phyloP scores from a whole-genome alignment of 495 filamentous ascomycete species.

The Penicillium turbatum region DNA sequence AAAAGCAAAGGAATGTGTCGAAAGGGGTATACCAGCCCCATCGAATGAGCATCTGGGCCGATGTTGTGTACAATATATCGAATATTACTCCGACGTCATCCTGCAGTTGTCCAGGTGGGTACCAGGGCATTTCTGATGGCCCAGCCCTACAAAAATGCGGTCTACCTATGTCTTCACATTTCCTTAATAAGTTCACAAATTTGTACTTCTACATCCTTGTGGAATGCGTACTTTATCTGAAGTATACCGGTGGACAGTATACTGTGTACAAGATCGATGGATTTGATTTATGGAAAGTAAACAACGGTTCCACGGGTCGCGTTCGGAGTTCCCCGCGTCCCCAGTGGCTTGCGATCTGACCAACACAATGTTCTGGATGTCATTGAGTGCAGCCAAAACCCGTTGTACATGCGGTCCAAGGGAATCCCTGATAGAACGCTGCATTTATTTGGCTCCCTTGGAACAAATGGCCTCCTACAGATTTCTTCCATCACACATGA shows the following conservation, averaged over 20 bases:
- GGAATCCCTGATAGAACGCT: slow-evolving; percentile 12
- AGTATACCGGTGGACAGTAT: background rate
- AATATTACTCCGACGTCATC: slow-evolving; percentile 18
- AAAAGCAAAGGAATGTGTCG: background rate
- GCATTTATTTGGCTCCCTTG: background rate
- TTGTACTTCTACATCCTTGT: no score
- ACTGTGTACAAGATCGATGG: background rate
- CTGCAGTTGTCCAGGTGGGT: slow-evolving; percentile 5
- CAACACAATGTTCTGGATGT: slow-evolving; percentile 1
- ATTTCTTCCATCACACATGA: slow-evolving; percentile 7
- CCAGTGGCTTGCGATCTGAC: slow-evolving; percentile 1
- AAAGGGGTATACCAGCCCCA: background rate
- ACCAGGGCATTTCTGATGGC: slow-evolving; percentile 9
- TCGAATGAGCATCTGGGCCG: slow-evolving; percentile 4
- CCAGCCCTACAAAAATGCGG: slow-evolving; percentile 10
- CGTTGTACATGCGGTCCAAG: slow-evolving; percentile 14
- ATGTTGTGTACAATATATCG: background rate
- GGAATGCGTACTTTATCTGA: background rate
- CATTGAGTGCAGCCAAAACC: slow-evolving; percentile 2
- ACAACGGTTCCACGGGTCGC: slow-evolving; percentile 23
- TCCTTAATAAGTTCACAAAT: no score
- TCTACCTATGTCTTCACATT: no score
- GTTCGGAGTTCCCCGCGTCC: slow-evolving; percentile 11
- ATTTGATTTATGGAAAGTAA: slow-evolving; percentile 4
- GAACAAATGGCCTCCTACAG: slow-evolving; percentile 5